A percentile compares a stretch with the other conserved stretches of the same genome.
Evolutionary conservation across 805 yeast species (phyloP).

Genomic region (Wickerhamomyces kurtzmanii): DNA sequence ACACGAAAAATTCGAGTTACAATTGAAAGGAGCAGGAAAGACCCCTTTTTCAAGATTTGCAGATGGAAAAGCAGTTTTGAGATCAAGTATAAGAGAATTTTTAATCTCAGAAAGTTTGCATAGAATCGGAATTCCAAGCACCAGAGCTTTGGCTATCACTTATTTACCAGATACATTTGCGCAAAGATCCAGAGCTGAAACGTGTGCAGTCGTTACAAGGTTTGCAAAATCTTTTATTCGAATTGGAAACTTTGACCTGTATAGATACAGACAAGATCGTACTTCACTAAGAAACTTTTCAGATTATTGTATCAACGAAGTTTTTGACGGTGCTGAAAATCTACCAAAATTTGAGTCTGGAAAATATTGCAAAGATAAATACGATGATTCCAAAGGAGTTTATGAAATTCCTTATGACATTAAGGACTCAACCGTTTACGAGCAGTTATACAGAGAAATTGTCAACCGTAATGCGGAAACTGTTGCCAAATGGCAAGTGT

Average conservation of each 20-base stretch:
- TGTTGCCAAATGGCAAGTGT: slow-evolving; percentile 81
- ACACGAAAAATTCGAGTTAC: slow-evolving; percentile 50
- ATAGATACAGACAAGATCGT: slow-evolving; percentile 64
- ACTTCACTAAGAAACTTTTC: slow-evolving; percentile 51
- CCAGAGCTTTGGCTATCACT: slow-evolving; percentile 72
- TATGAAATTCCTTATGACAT: slow-evolving; percentile 10
- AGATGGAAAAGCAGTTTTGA: slow-evolving; percentile 88
- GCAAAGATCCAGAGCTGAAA: slow-evolving; percentile 59
- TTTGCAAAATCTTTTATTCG: slow-evolving; percentile 84
- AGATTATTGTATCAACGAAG: slow-evolving; percentile 62
- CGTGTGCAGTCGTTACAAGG: slow-evolving; percentile 78
- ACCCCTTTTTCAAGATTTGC: slow-evolving; percentile 94
- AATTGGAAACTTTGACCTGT: slow-evolving; percentile 80
- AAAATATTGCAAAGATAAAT: slow-evolving; percentile 10
- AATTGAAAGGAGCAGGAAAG: slow-evolving; percentile 84
- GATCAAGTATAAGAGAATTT: slow-evolving; percentile 85
- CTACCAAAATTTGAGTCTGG: slow-evolving; percentile 19
- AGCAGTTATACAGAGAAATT: slow-evolving; percentile 60
- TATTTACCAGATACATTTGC: slow-evolving; percentile 71
- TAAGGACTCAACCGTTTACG: slow-evolving; percentile 47
- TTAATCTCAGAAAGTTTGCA: slow-evolving; percentile 73
- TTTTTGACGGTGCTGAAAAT: slow-evolving; percentile 31
- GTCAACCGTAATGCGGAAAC: slow-evolving; percentile 65
- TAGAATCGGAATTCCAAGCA: slow-evolving; percentile 77
- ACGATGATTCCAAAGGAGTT: slow-evolving; percentile 14